These are phyloP conservation scores for Trypanosoma brucei DNA, from an alignment of 208 protist species.

Conservation along the genomic window DNA sequence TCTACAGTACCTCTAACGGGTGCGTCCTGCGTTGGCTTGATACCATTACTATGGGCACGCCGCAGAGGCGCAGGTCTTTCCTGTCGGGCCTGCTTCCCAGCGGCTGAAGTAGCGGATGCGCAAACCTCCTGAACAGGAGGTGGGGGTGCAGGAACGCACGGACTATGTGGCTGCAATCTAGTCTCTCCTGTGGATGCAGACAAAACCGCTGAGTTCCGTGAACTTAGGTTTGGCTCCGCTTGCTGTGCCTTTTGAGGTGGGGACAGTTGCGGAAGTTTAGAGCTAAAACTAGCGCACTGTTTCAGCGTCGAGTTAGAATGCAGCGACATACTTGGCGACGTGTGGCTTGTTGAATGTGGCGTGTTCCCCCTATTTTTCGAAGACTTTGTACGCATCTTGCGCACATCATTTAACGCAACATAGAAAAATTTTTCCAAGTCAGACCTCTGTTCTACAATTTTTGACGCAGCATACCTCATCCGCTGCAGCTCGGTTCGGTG, in stretches of 20 bases:
- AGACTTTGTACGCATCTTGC: constrained; percentile 18
- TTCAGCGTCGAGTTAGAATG: not conserved
- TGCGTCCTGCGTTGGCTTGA: not conserved
- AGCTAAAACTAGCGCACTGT: not conserved
- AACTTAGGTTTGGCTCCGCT: not conserved
- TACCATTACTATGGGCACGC: not conserved
- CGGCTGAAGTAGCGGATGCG: not conserved
- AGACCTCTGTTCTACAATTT: constrained; percentile 59
- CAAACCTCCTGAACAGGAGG: not conserved
- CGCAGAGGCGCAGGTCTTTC: not conserved
- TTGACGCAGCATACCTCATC: constrained; percentile 41
- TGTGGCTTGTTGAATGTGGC: constrained; percentile 6
- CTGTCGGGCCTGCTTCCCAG: not conserved
- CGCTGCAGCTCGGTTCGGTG: constrained; percentile 51
- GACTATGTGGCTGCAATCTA: not conserved
- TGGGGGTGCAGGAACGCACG: not conserved
- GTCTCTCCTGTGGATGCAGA: not conserved
- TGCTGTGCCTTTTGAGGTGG: not conserved
- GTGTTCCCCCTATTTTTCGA: not conserved
- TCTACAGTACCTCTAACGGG: not conserved
- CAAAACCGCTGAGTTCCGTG: not conserved
- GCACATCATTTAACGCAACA: constrained; percentile 58
- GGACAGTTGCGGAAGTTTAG: not conserved
- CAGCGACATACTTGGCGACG: not conserved
- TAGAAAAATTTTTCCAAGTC: constrained; percentile 81